Conservation (phyloP, 23 red algal species). For the Chondrus crispus region DNA sequence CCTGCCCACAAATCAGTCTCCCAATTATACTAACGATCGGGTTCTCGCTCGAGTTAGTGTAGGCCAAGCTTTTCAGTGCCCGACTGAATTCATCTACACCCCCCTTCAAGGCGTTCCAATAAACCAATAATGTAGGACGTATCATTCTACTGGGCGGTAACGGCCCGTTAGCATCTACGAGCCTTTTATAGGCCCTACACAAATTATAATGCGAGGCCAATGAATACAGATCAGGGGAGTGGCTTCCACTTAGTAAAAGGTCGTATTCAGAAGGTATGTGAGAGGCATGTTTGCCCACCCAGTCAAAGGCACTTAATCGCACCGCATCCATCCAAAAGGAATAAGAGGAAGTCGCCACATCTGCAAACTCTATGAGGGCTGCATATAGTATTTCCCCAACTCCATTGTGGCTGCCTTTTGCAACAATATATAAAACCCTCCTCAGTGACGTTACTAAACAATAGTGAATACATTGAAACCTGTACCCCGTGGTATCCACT, state of each 20-base stretch:
- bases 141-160: neutral
- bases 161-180: neutral
- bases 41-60: neutral
- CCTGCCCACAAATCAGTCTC: neutral
- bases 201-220: neutral
- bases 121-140: neutral
- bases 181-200: neutral
- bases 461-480: neutral
- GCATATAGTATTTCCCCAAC: neutral
- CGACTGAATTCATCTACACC: neutral
- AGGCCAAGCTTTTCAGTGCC: neutral
- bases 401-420: neutral
- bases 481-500: neutral
- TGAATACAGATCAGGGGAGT: neutral
- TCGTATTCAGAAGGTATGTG: neutral
- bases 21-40: neutral
- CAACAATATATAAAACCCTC: neutral
- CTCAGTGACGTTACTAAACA: neutral
- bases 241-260: neutral
- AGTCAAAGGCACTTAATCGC: neutral
- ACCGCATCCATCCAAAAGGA: neutral
- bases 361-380: neutral
- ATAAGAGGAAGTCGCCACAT: neutral
- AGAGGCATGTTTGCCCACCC: neutral
- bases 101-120: conserved; percentile 11